Conservation (phyloP, 2,329 filamentous ascomycete genomes). For the Aspergillus puulaauensis region DNA sequence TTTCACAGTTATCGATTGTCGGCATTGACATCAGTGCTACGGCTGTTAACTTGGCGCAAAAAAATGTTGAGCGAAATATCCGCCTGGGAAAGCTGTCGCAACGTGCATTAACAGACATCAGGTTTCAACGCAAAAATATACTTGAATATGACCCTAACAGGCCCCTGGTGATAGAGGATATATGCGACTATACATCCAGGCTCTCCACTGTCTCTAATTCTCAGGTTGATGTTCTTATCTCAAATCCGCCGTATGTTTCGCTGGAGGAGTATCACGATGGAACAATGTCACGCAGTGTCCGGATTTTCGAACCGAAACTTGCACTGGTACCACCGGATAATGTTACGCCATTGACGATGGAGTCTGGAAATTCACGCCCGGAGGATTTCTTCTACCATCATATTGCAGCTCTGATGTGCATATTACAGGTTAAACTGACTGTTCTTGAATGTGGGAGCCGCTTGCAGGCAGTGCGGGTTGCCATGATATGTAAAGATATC, state of each 20-base stretch:
- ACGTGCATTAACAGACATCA: slow-evolving; percentile 35
- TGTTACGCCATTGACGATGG: background rate
- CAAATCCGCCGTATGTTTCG: slow-evolving; percentile 92
- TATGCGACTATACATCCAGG: slow-evolving; percentile 8
- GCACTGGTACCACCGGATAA: slow-evolving; percentile 67
- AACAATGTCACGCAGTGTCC: slow-evolving; percentile 70
- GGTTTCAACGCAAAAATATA: slow-evolving; percentile 51
- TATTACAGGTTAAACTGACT: slow-evolving; percentile 26
- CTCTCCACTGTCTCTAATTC: background rate
- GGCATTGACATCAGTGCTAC: slow-evolving; percentile 71
- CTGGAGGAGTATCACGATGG: slow-evolving; percentile 55
- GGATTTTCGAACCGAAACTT: slow-evolving; percentile 74
- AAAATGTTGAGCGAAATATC: slow-evolving; percentile 62
- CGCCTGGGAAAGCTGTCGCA: slow-evolving; percentile 23
- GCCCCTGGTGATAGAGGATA: slow-evolving; percentile 13
- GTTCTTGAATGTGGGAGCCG: slow-evolving; percentile 40
- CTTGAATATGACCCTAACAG: slow-evolving; percentile 17
- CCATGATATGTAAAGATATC: slow-evolving; percentile 15
- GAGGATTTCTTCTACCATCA: slow-evolving; percentile 39
- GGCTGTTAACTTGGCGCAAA: slow-evolving; percentile 64
- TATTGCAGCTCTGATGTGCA: slow-evolving; percentile 28
- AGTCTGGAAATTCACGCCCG: background rate
- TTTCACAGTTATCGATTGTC: slow-evolving; percentile 50
- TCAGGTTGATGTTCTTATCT: slow-evolving; percentile 67
- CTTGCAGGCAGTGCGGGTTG: slow-evolving; percentile 33